Evolutionary conservation across 768 basidiomycete species (phyloP).

Genomic region (Termitomyces sp.): DNA sequence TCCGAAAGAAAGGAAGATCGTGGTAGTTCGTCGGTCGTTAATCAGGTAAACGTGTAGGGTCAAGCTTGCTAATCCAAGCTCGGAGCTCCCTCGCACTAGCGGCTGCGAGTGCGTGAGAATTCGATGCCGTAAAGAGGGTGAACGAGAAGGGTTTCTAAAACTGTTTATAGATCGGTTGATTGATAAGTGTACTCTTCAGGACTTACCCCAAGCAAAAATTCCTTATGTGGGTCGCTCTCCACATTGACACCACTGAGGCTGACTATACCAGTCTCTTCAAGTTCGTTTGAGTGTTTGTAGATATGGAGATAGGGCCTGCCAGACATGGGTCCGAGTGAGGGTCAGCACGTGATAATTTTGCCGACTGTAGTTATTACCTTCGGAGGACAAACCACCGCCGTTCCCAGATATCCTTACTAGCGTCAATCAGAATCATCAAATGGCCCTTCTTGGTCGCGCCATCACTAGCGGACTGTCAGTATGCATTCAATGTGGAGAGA

Average conservation of each 20-base stretch:
- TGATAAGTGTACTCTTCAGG: background rate
- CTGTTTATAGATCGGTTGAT: background rate
- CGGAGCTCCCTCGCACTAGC: slow-evolving; percentile 77
- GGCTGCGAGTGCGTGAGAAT: slow-evolving; percentile 87
- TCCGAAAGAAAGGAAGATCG: background rate
- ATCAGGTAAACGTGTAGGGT: slow-evolving; percentile 65
- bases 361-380: slow-evolving; percentile 41
- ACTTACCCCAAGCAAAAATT: slow-evolving; percentile 79
- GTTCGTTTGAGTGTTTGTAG: slow-evolving; percentile 78
- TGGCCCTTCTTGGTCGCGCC: slow-evolving; percentile 81
- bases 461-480: slow-evolving; percentile 45
- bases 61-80: slow-evolving; percentile 80
- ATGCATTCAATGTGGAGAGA: background rate
- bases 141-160: slow-evolving; percentile 78
- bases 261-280: slow-evolving; percentile 79
- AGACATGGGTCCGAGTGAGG: background rate
- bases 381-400: slow-evolving; percentile 83
- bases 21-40: slow-evolving; percentile 19
- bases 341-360: background rate
- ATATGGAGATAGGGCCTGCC: slow-evolving; percentile 90
- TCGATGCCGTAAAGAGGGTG: slow-evolving; percentile 87
- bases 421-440: slow-evolving; percentile 75
- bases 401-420: slow-evolving; percentile 76
- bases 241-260: slow-evolving; percentile 82
- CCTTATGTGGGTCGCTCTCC: slow-evolving; percentile 83